Conservation (phyloP, 345 rosid species). For the rapeseed (Brassica napus) region DNA sequence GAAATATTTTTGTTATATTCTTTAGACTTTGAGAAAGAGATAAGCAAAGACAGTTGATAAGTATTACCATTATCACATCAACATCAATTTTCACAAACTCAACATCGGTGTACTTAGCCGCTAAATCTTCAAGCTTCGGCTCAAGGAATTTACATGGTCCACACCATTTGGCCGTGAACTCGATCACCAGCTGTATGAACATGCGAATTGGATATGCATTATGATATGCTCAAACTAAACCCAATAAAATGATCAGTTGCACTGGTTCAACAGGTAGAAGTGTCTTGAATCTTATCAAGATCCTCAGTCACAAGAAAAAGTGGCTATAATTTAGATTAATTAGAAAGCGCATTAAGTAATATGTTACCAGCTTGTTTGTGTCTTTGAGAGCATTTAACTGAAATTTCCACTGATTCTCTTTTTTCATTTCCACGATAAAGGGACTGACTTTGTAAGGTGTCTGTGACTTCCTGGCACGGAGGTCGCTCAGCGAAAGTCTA, state of each 20-base stretch:
- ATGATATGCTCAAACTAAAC: neutral
- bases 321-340: too few relatives aligned
- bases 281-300: neutral
- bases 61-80: slow-evolving; percentile 52
- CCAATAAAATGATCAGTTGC: neutral
- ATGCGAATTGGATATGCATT: neutral
- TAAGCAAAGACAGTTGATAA: neutral
- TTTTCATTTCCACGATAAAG: slow-evolving; percentile 48
- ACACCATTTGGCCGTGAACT: slow-evolving; percentile 83
- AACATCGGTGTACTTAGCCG: slow-evolving; percentile 55
- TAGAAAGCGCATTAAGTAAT: neutral
- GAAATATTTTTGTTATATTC: neutral
- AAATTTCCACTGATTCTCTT: slow-evolving; percentile 57
- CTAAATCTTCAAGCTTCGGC: slow-evolving; percentile 52
- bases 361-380: slow-evolving; percentile 61
- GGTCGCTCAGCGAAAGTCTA: neutral
- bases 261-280: neutral
- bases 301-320: neutral
- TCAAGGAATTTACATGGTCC: slow-evolving; percentile 71
- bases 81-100: slow-evolving; percentile 76
- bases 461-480: slow-evolving; percentile 23
- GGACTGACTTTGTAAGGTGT: slow-evolving; percentile 17
- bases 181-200: slow-evolving; percentile 51
- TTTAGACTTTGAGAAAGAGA: neutral
- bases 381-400: slow-evolving; percentile 55